Evolutionary conservation across 2,329 filamentous ascomycete genomes (phyloP).

Genomic region (Eutypella sp.): DNA sequence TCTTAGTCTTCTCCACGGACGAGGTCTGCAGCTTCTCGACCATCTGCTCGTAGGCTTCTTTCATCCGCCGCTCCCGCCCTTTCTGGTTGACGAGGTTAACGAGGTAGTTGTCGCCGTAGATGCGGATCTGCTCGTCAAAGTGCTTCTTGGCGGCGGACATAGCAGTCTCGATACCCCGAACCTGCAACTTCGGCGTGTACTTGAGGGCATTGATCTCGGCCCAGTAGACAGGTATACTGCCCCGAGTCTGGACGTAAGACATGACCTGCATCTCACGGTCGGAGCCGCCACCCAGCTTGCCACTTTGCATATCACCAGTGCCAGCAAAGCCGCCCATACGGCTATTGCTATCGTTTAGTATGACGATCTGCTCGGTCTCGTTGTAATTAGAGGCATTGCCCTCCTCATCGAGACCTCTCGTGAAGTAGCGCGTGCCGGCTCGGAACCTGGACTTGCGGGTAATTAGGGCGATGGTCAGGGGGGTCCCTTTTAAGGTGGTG

Average conservation of each 20-base stretch:
- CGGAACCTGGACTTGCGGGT: conserved; percentile 84
- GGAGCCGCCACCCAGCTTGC: conserved; percentile 53
- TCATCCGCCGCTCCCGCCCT: conserved; percentile 82
- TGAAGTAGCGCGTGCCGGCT: conserved; percentile 91
- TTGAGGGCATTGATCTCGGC: conserved; percentile 89
- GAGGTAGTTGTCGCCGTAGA: conserved; percentile 95
- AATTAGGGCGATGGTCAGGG: conserved; percentile 81
- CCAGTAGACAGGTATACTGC: conserved; percentile 95
- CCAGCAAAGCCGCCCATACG: conserved; percentile 77
- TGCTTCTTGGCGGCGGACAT: conserved; percentile 75
- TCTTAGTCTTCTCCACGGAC: conserved; percentile 60
- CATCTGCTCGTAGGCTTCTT: conserved; percentile 90
- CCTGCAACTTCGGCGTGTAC: conserved; percentile 86
- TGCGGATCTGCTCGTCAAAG: conserved; percentile 85
- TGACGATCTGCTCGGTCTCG: conserved; percentile 89
- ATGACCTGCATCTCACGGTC: conserved; percentile 81
- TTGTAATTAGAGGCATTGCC: conserved; percentile 99
- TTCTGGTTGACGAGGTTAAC: conserved; percentile 97
- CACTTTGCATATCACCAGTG: conserved; percentile 69
- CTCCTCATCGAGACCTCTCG: conserved; percentile 85
- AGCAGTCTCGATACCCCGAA: conserved; percentile 78
- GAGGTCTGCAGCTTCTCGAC: conserved; percentile 69
- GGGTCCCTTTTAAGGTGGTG: conserved; percentile 78
- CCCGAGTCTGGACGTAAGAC: conserved; percentile 93
- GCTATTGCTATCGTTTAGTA: conserved; percentile 76